Conservation (phyloP, 352 stramenopile species). For the Phytophthora aleatoria region DNA sequence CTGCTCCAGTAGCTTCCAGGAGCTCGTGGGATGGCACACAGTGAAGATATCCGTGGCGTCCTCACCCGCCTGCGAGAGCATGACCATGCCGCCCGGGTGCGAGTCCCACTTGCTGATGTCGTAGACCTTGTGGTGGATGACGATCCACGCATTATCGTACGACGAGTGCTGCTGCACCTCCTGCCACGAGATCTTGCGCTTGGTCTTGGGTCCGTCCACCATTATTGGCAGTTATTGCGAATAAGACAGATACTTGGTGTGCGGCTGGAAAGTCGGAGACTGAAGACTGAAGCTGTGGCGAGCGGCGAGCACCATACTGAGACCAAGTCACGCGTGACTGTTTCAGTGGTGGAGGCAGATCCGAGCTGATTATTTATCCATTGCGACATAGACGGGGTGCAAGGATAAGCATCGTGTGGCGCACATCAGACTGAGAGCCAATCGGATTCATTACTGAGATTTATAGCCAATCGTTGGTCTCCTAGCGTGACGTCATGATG, state of each 20-base stretch:
- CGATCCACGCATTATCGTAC: slow-evolving; percentile 83
- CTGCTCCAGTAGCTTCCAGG: slow-evolving; percentile 94
- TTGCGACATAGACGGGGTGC: slow-evolving; percentile 7
- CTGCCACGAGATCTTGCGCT: slow-evolving; percentile 74
- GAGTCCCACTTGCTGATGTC: slow-evolving; percentile 88
- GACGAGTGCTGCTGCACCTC: slow-evolving; percentile 82
- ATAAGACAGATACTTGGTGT: slow-evolving; percentile 7
- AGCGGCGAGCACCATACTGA: slow-evolving; percentile 6
- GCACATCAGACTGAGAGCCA: slow-evolving; percentile 7
- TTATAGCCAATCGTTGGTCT: slow-evolving; percentile 11
- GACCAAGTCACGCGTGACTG: slow-evolving; percentile 16
- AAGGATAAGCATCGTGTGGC: slow-evolving; percentile 9
- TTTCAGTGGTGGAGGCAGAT: slow-evolving; percentile 32
- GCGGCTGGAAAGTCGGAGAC: slow-evolving; percentile 30
- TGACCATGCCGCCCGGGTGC: slow-evolving; percentile 91
- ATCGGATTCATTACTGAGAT: not conserved
- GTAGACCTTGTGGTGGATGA: slow-evolving; percentile 93
- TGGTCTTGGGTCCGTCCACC: slow-evolving; percentile 68
- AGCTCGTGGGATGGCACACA: slow-evolving; percentile 95
- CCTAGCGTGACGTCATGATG: slow-evolving; percentile 25
- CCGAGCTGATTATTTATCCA: slow-evolving; percentile 18
- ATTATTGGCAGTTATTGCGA: slow-evolving; percentile 30
- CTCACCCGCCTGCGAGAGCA: slow-evolving; percentile 97
- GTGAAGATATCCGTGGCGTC: slow-evolving; percentile 99
- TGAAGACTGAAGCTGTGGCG: slow-evolving; percentile 29